Evolutionary conservation across 179 eudicot genomes (phyloP), one percentile per base, ranked within the genome.

Genomic region (Drosera spatulata): DNA sequence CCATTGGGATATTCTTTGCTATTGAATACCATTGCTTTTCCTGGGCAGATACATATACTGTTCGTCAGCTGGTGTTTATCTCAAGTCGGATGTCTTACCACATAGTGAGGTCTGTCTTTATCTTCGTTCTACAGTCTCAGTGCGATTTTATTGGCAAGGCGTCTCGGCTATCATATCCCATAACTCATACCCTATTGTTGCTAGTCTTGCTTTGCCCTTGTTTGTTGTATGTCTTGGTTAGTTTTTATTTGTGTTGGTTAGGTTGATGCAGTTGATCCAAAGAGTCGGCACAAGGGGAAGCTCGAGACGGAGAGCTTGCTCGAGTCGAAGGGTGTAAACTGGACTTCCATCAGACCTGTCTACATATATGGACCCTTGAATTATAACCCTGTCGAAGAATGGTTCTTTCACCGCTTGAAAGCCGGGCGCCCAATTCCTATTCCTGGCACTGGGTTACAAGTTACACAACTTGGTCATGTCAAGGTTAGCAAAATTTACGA

Each of bases 211-310:
- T 22, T 22, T 22, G 33, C 33, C 33, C 33, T 22, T 10, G 10
- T 4, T 50, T 50, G 53, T 50, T 10, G 4, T 10, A 50, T 50
- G 10, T 12, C 14, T 69, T 8, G 11, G 56, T 43, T 8, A 22
- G 56, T 43, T 10, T 49, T 2, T 53, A 46, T 58, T 50, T 38
- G 49, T 45, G 39, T 53, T 62, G 41, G 40, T 37, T 40, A 91
- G 98, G 62, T 55, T 10, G 99, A 93, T 74, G 99, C 96, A 69
- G 99, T 83, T 52, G 99, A 93, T 72, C 96, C 99, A n/a, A 93
- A 89, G 79, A 93, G 99, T 69, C 78, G 99, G 78, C 99, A 93
- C 77, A 93, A 88, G 80, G 99, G 99, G 56, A 93, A 93, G 82
- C 90, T 93, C 10, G 95, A 86, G 73, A 93, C 96, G 0, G 99